Conservation (phyloP, 345 rosid species). For the Heritiera littoralis region DNA sequence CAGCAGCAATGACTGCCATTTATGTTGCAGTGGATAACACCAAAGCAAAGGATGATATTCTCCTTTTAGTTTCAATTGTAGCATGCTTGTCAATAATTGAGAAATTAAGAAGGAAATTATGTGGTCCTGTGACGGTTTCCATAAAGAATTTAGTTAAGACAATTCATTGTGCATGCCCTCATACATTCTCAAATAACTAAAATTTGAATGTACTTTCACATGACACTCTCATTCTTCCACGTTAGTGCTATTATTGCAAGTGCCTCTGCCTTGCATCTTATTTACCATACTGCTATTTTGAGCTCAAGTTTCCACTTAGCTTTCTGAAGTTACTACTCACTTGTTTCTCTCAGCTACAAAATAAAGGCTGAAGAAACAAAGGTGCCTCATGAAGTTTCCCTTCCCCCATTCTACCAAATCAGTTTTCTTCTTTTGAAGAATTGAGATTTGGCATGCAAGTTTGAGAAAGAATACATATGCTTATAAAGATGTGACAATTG, state of each 20-base stretch:
- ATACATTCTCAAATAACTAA: background rate
- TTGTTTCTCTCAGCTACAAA: background rate
- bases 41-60: background rate
- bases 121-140: background rate
- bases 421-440: background rate
- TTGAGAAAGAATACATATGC: background rate
- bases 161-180: background rate
- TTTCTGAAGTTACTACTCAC: background rate
- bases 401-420: background rate
- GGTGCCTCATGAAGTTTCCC: background rate
- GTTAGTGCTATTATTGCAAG: background rate
- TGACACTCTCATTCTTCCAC: background rate
- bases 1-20: background rate
- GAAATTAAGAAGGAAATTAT: background rate
- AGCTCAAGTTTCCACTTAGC: background rate
- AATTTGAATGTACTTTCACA: background rate
- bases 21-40: background rate
- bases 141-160: background rate
- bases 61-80: background rate
- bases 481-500: background rate
- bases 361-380: background rate
- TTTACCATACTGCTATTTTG: background rate
- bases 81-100: background rate
- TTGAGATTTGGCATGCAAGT: background rate
- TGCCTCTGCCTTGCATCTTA: background rate